Evolutionary conservation across 1,284 basidiomycete species (phyloP), one percentile per base, ranked within the genome.

Genomic region (Apiotrichum veenhuisii): DNA sequence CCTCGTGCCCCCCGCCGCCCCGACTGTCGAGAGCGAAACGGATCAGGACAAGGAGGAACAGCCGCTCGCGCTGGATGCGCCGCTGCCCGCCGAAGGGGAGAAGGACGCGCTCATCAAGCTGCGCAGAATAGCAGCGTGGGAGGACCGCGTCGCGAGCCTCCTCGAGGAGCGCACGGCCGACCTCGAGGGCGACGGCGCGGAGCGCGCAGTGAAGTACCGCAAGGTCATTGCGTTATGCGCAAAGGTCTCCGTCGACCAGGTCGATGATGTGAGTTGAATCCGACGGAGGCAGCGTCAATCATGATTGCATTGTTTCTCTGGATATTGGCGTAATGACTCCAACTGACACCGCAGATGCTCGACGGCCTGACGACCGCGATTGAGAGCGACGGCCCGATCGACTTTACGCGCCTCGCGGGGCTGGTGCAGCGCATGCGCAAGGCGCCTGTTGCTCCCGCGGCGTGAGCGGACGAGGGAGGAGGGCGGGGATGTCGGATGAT

Each of bases 211-310:
- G 64, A 86, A 90, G 76, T 96, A 90, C 79, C 87, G 91, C 76
- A 91, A 87, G 77, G 87, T 97, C 59, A 88, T 98, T 22, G 86
- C 91, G 23, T 79, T 95, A 52, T 95, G 91, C 74, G 91, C 91
- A 9, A 88, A 89, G 43, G 87, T 93, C 50, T 84, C 89, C 2
- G 82, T 91, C 47, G 89, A 94, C 66, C 87, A 87, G 73, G 88
- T 97, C 45, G 93, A 96, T 76, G 85, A 85, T 68, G 91, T 93
- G 74, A 82, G 87, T 82, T n/a, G n/a, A n/a, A n/a, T n/a, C n/a
- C n/a, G n/a, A n/a, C n/a, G n/a, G n/a, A n/a, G n/a, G n/a, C n/a
- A n/a, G n/a, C n/a, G n/a, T n/a, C n/a, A n/a, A n/a, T n/a, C n/a
- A n/a, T 30, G 30, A 30, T 30, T 12, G 7, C 30, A 30, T 30